Conservation (phyloP, 768 basidiomycete genomes). For the Tulasnella sp. region DNA sequence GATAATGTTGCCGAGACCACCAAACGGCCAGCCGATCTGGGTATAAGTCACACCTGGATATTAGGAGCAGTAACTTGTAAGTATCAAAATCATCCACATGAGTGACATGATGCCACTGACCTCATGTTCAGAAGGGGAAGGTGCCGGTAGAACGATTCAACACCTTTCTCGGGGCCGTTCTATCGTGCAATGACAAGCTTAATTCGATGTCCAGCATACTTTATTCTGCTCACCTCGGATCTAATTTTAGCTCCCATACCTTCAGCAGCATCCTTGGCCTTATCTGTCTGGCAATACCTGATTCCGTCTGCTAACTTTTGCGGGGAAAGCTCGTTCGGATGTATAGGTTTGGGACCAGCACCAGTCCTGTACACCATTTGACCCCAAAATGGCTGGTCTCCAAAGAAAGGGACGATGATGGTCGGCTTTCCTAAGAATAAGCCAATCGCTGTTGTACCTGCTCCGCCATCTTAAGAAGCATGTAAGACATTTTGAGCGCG, state of each 20-base stretch:
- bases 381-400: conserved; percentile 42
- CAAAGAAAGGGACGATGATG: conserved; percentile 53
- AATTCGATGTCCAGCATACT: neutral
- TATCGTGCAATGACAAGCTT: conserved; percentile 18
- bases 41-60: conserved; percentile 41
- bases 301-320: conserved; percentile 43
- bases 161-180: conserved; percentile 38
- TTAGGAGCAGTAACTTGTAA: neutral
- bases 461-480: conserved; percentile 36
- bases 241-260: conserved; percentile 39
- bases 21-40: conserved; percentile 40
- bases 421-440: conserved; percentile 47
- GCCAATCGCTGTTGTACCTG: conserved; percentile 53
- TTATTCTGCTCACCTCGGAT: conserved; percentile 37
- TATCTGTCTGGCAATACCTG: conserved; percentile 34
- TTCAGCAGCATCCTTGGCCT: conserved; percentile 37
- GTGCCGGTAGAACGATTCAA: conserved; percentile 46
- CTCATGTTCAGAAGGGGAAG: conserved; percentile 49
- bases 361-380: conserved; percentile 48
- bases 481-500: too few relatives aligned
- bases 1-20: conserved; percentile 41
- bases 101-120: conserved; percentile 21
- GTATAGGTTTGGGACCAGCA: conserved; percentile 49
- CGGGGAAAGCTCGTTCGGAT: conserved; percentile 36
- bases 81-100: neutral